A percentile compares a stretch with the other conserved stretches of the same genome.
phyloP scores from a whole-genome alignment of 441 rosid genomes.

The Daphne laureola region DNA sequence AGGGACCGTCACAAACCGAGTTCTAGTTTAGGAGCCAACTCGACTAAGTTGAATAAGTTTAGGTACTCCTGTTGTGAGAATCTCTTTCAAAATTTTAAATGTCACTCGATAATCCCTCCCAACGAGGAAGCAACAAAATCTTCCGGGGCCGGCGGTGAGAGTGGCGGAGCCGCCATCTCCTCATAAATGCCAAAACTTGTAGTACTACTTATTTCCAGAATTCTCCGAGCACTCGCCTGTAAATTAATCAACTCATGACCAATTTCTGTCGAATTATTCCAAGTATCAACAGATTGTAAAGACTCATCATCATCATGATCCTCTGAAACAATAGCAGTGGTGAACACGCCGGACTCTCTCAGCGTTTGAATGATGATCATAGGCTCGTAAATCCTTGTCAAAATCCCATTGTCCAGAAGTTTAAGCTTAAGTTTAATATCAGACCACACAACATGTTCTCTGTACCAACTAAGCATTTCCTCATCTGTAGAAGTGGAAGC shows the following conservation, averaged over 20 bases:
- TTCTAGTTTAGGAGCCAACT: too few species aligned
- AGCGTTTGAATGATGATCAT: conserved; percentile 76
- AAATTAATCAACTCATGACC: conserved; percentile 20
- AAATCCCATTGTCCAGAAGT: conserved; percentile 66
- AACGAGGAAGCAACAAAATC: too few species aligned
- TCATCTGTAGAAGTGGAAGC: conserved; percentile 86
- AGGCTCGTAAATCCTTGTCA: conserved; percentile 69
- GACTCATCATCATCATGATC: conserved; percentile 27
- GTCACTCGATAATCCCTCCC: not conserved
- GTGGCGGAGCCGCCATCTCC: conserved; percentile 51
- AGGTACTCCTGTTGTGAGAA: too few species aligned
- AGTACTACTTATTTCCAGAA: conserved; percentile 32
- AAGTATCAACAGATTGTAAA: conserved; percentile 7
- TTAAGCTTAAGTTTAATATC: conserved; percentile 49
- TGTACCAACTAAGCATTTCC: conserved; percentile 86
- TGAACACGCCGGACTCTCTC: conserved; percentile 65
- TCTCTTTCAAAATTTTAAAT: not conserved
- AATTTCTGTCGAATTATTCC: conserved; percentile 34
- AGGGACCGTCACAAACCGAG: too few species aligned
- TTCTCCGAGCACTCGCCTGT: conserved; percentile 32
- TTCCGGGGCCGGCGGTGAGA: conserved; percentile 42
- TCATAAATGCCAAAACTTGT: not conserved
- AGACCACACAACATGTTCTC: conserved; percentile 71
- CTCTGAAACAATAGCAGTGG: conserved; percentile 38
- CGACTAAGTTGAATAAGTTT: too few species aligned